These are phyloP conservation scores for Myxozyma melibiosi DNA, from an alignment of 805 yeast genomes.

Conservation along the genomic window DNA sequence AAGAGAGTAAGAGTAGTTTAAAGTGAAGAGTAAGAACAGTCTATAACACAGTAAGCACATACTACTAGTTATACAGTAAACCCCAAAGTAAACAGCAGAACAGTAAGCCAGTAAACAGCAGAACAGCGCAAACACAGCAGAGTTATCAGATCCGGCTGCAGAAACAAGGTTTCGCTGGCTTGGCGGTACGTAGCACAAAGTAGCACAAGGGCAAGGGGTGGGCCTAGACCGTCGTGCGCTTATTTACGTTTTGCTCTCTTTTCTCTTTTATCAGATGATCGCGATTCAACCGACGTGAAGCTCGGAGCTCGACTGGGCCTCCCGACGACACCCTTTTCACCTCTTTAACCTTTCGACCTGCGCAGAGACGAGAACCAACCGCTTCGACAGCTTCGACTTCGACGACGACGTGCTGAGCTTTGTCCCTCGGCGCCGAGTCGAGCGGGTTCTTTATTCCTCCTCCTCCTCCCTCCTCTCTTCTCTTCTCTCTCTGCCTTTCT, in stretches of 20 bases:
- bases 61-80: too few relatives aligned
- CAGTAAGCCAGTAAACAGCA: too few relatives aligned
- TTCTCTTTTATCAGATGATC: constrained; percentile 27
- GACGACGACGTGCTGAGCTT: neutral
- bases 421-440: constrained; percentile 1
- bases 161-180: too few relatives aligned
- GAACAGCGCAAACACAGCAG: neutral
- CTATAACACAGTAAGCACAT: too few relatives aligned
- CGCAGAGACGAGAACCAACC: too few relatives aligned
- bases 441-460: too few relatives aligned
- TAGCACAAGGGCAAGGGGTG: constrained; percentile 1
- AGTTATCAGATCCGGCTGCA: constrained; percentile 5
- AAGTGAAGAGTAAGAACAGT: too few relatives aligned
- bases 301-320: too few relatives aligned
- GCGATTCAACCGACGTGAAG: constrained; percentile 10
- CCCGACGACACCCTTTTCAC: neutral
- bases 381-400: too few relatives aligned
- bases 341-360: neutral
- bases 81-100: too few relatives aligned
- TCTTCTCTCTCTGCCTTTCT: neutral
- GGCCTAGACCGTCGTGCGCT: constrained; percentile 11
- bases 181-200: too few relatives aligned
- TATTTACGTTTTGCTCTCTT: neutral
- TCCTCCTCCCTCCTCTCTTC: neutral
- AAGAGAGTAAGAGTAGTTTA: too few relatives aligned